Base-by-base conservation (phyloP, 768 basidiomycete genomes). In the Rhizopogon vesiculosus region DNA sequence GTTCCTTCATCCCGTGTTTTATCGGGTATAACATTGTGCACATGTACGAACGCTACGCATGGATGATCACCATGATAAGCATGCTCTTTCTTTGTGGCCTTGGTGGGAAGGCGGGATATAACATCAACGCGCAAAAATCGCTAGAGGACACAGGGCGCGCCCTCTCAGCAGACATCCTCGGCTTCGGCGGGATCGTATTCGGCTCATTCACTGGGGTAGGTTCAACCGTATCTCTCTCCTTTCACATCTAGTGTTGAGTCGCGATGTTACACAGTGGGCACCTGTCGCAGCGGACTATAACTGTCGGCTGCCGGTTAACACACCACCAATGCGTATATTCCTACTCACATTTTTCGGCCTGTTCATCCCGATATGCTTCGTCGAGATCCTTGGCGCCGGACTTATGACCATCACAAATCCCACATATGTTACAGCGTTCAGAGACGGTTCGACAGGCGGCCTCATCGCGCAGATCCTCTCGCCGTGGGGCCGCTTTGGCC, bases 211-310 rank as follows among this genome's bases (percentile, higher is more conserved):
- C 74, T 9, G 78, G 81, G n/a, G 74, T 76, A 16, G 51, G 68
- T 66, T 12, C 18, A 10, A 19, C 18, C 5, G 19, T 18, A 15
- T 15, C 12, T 19, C 5, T 25, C 13, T 42, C 33, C 25, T 18
- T 19, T 29, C 29, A 44, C 33, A n/a, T 9, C 12, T 1, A 22
- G 7, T 50, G 16, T 25, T 51, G 12, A 46, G 8, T 22, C 15
- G 42, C 3, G 41, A 29, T 42, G 5, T 18, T 3, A n/a, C 15
- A 22, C 25, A 72, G 61, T 80, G 78, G 81, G 75, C 78, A 0
- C 75, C 78, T 2, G 60, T 82, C 1, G 81, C 80, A 3, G 81
- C 81, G 6, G 81, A 83, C 62, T 83, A 79, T 63, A 81, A 81
- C 59, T 77, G 76, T 59, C 71, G 76, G 25, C 66, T 83, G 0